A percentile compares a stretch with the other conserved stretches of the same genome.
These are phyloP conservation scores for Phytophthora uliginosa DNA, from an alignment of 352 stramenopile genomes.

Conservation along the genomic window DNA sequence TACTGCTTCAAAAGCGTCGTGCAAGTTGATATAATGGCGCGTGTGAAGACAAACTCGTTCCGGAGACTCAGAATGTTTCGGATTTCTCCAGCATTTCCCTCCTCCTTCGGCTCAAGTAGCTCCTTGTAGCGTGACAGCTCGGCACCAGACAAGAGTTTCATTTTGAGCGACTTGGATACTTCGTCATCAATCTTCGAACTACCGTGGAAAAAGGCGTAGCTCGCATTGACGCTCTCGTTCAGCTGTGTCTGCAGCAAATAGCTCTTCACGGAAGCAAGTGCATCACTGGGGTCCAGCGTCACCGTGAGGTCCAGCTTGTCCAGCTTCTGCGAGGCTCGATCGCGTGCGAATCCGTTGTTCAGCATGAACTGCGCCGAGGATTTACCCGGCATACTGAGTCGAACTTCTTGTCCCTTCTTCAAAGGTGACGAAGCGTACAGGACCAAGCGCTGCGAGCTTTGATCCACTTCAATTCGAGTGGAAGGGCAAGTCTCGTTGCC, in stretches of 20 bases:
- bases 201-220: slow-evolving; percentile 46
- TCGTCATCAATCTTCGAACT: slow-evolving; percentile 17
- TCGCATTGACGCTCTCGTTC: slow-evolving; percentile 56
- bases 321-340: slow-evolving; percentile 22
- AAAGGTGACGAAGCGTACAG: slow-evolving; percentile 47
- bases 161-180: slow-evolving; percentile 48
- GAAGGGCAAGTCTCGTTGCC: slow-evolving; percentile 30
- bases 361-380: slow-evolving; percentile 57
- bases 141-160: slow-evolving; percentile 51
- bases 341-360: slow-evolving; percentile 52
- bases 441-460: slow-evolving; percentile 32
- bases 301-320: slow-evolving; percentile 64
- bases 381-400: slow-evolving; percentile 40
- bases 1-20: slow-evolving; percentile 52
- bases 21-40: slow-evolving; percentile 52
- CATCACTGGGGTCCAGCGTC: slow-evolving; percentile 46
- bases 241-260: slow-evolving; percentile 47
- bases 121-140: slow-evolving; percentile 47
- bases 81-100: slow-evolving; percentile 1
- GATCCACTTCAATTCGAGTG: slow-evolving; percentile 39
- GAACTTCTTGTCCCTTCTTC: slow-evolving; percentile 41
- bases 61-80: slow-evolving; percentile 50
- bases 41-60: slow-evolving; percentile 62
- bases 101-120: slow-evolving; percentile 23
- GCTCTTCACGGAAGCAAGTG: slow-evolving; percentile 45